These are phyloP conservation scores for Annona squamosa DNA, from an alignment of 164 flowering plant species.

Conservation along the genomic window DNA sequence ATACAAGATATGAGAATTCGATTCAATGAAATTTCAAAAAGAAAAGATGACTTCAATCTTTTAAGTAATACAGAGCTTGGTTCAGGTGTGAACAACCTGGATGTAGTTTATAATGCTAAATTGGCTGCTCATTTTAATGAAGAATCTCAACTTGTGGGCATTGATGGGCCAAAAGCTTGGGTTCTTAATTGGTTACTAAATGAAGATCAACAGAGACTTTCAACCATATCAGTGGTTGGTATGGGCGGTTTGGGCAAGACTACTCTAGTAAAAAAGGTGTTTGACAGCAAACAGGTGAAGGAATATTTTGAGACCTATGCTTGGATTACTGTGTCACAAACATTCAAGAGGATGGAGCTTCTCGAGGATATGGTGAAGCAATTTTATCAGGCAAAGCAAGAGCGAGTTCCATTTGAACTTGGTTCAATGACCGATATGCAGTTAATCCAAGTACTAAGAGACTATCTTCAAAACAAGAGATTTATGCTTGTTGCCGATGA, in stretches of 20 bases:
- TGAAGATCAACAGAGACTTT: neutral
- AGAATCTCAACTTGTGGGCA: neutral
- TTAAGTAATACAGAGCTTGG: no score
- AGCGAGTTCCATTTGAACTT: constrained; percentile 13
- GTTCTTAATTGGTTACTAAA: neutral
- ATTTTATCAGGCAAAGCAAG: neutral
- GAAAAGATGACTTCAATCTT: no score
- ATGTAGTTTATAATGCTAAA: no score
- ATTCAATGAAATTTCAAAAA: no score
- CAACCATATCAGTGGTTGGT: neutral
- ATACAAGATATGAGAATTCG: no score
- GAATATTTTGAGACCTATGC: constrained; percentile 17
- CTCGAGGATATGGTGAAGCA: constrained; percentile 1
- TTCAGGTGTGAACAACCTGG: no score
- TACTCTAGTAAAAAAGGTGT: constrained; percentile 19
- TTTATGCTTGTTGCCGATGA: constrained; percentile 48
- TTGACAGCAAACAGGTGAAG: neutral
- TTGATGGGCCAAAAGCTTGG: neutral
- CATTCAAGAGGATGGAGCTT: constrained; percentile 6
- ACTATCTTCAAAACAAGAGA: constrained; percentile 32
- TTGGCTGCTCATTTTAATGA: neutral
- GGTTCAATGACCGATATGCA: neutral
- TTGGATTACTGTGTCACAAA: constrained; percentile 23
- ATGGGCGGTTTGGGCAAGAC: constrained; percentile 13
- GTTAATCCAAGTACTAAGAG: constrained; percentile 28